These are phyloP conservation scores for Chalaropsis ovoidea DNA, from an alignment of 2,329 filamentous ascomycete species.

Conservation along the genomic window DNA sequence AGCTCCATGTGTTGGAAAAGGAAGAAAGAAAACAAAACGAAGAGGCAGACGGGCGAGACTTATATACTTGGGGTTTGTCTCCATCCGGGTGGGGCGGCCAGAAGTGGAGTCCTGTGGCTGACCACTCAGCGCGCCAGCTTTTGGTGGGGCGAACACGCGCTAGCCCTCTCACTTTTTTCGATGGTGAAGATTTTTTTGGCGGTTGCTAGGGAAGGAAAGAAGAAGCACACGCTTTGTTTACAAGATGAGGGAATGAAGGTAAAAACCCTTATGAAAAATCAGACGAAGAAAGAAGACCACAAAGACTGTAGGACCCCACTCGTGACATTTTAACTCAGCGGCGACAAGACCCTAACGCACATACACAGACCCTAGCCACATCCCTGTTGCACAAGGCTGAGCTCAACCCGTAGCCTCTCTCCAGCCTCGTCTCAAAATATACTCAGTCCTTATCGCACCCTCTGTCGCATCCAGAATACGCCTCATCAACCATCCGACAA, in stretches of 20 bases:
- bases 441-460: constrained; percentile 13
- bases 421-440: not conserved
- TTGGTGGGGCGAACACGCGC: not conserved
- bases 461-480: constrained; percentile 1
- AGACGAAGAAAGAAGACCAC: too few species aligned
- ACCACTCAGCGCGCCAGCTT: not conserved
- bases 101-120: not conserved
- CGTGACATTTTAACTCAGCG: too few species aligned
- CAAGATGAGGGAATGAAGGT: too few species aligned
- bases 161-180: not conserved
- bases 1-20: constrained; percentile 56
- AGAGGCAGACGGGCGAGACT: not conserved
- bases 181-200: not conserved
- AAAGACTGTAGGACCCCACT: too few species aligned
- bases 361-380: not conserved
- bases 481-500: constrained; percentile 1
- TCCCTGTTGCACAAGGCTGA: not conserved
- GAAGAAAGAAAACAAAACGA: constrained; percentile 31
- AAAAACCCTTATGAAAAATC: too few species aligned
- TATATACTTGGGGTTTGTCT: constrained; percentile 15
- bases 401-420: not conserved
- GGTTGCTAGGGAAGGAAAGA: not conserved
- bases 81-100: not conserved
- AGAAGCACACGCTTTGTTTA: not conserved
- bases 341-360: not conserved